Percentiles rank a stretch among this genome's conserved stretches.
Evolutionary conservation across 1,139 yeast genomes (phyloP).

Genomic region (Candida buenavistaensis): DNA sequence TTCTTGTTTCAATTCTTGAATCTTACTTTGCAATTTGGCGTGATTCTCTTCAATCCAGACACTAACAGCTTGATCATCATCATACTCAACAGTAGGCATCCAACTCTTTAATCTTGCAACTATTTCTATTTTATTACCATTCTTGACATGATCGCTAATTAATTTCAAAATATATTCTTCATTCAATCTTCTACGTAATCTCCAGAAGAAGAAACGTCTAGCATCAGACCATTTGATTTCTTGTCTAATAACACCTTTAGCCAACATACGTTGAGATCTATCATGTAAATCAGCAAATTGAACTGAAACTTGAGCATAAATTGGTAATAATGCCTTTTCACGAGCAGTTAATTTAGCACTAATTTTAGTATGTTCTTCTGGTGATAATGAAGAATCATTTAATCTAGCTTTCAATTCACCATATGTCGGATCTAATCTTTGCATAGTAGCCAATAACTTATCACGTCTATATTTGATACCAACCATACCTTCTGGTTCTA

Average conservation of each 20-base stretch:
- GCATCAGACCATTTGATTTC: slow-evolving; percentile 85
- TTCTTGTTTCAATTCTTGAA: slow-evolving; percentile 67
- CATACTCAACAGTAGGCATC: slow-evolving; percentile 74
- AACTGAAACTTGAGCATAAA: slow-evolving; percentile 87
- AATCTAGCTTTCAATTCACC: slow-evolving; percentile 63
- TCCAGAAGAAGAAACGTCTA: slow-evolving; percentile 98
- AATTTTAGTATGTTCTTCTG: slow-evolving; percentile 67
- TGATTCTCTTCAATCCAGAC: slow-evolving; percentile 85
- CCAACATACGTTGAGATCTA: slow-evolving; percentile 95
- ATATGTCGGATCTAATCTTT: slow-evolving; percentile 79
- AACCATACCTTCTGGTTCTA: slow-evolving; percentile 99
- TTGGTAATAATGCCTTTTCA: slow-evolving; percentile 78
- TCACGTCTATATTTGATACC: slow-evolving; percentile 96
- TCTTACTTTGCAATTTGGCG: slow-evolving; percentile 55
- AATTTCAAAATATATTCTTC: slow-evolving; percentile 85
- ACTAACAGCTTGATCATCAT: slow-evolving; percentile 77
- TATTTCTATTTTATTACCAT: slow-evolving; percentile 73
- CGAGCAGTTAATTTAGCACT: slow-evolving; percentile 72
- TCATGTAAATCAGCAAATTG: slow-evolving; percentile 98
- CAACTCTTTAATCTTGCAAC: slow-evolving; percentile 86
- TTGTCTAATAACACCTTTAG: slow-evolving; percentile 86
- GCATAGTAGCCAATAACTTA: slow-evolving; percentile 85
- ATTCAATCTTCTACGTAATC: slow-evolving; percentile 92
- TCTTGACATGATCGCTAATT: slow-evolving; percentile 63
- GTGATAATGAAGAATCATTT: slow-evolving; percentile 48